Conservation (phyloP, 768 basidiomycete species). For the Leccinum pellstonianum region DNA sequence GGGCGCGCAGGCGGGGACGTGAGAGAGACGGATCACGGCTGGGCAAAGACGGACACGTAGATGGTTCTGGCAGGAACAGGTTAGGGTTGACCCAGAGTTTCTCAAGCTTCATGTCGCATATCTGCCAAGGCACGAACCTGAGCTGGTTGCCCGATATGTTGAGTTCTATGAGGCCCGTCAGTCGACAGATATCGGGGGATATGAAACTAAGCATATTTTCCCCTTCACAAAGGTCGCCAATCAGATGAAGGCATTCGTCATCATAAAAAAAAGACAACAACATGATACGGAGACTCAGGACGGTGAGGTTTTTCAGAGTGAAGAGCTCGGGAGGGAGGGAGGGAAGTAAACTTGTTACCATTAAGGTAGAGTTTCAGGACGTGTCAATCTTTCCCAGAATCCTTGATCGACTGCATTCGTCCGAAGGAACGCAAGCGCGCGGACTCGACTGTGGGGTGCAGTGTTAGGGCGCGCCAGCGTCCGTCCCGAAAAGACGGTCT, state of each 20-base stretch:
- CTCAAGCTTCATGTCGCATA: constrained; percentile 54
- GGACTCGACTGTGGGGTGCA: constrained; percentile 30
- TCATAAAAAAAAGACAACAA: background rate
- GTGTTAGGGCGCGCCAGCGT: constrained; percentile 36
- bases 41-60: no score
- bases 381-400: constrained; percentile 42
- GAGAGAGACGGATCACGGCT: constrained; percentile 9
- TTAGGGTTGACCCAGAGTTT: constrained; percentile 55
- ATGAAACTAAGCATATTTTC: constrained; percentile 53
- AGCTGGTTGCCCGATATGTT: constrained; percentile 62
- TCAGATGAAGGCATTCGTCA: background rate
- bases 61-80: constrained; percentile 47
- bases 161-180: constrained; percentile 55
- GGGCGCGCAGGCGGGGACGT: no score
- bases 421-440: constrained; percentile 24
- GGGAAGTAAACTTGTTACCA: constrained; percentile 47
- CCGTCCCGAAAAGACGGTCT: constrained; percentile 25
- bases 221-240: constrained; percentile 37
- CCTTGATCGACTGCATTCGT: constrained; percentile 28
- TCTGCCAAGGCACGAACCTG: constrained; percentile 61
- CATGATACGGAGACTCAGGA: constrained; percentile 62
- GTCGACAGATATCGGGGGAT: constrained; percentile 60
- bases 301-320: constrained; percentile 51
- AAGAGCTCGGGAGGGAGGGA: constrained; percentile 57
- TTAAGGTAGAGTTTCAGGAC: constrained; percentile 58